These are phyloP conservation scores for Brassica balearica DNA, from an alignment of 441 rosid species.

Conservation along the genomic window DNA sequence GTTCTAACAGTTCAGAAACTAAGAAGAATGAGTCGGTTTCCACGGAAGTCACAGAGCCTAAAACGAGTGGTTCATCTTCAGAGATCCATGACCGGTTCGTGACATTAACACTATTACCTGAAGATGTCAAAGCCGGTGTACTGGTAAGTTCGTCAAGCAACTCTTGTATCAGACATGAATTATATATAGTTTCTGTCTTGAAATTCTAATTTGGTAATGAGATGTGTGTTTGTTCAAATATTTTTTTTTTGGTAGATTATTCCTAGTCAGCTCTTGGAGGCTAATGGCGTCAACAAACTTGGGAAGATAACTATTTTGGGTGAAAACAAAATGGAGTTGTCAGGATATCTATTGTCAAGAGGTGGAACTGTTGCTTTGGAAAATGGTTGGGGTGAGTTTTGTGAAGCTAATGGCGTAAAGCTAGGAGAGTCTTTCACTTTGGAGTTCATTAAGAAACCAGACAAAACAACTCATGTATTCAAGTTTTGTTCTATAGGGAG, in stretches of 20 bases:
- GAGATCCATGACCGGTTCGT: neutral
- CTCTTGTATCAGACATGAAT: neutral
- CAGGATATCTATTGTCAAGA: conserved; percentile 9
- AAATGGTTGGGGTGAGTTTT: conserved; percentile 27
- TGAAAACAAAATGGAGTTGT: neutral
- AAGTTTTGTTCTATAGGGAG: conserved; percentile 9
- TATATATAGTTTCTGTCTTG: neutral
- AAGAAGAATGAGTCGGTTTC: neutral
- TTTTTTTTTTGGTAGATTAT: neutral
- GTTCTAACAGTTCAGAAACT: neutral
- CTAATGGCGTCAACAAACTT: conserved; percentile 13
- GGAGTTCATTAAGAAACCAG: conserved; percentile 10
- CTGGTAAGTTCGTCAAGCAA: conserved; percentile 21
- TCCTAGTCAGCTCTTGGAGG: conserved; percentile 24
- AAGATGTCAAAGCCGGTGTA: conserved; percentile 8
- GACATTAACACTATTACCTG: conserved; percentile 16
- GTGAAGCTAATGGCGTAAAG: conserved; percentile 38
- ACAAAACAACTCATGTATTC: conserved; percentile 6
- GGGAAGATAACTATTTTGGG: conserved; percentile 8
- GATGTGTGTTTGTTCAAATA: neutral
- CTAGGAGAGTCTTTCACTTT: conserved; percentile 24
- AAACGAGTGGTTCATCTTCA: conserved; percentile 4
- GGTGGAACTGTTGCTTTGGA: conserved; percentile 25
- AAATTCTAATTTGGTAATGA: conserved; percentile 4
- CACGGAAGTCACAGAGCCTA: neutral